These are phyloP conservation scores for Candida boleticola DNA, from an alignment of 805 yeast species.

Conservation along the genomic window DNA sequence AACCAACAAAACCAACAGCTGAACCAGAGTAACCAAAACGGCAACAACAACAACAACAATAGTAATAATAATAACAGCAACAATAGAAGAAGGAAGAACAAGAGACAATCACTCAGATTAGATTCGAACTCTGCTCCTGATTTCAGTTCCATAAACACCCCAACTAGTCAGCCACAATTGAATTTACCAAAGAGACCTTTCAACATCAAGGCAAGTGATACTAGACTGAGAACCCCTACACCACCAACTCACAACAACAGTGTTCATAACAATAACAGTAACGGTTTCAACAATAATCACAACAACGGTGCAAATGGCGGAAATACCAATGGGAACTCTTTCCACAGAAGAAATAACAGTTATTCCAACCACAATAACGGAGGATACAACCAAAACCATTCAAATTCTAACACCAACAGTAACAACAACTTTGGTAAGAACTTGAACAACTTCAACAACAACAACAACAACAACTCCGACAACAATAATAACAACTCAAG, in stretches of 20 bases:
- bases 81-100: conserved; percentile 22
- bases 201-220: neutral
- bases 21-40: conserved; percentile 5
- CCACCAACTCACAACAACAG: conserved; percentile 18
- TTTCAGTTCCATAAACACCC: conserved; percentile 15
- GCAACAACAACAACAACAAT: conserved; percentile 4
- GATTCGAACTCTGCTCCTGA: conserved; percentile 23
- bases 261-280: conserved; percentile 7
- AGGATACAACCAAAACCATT: conserved; percentile 8
- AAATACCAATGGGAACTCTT: conserved; percentile 5
- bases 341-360: conserved; percentile 9
- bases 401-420: conserved; percentile 7
- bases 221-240: conserved; percentile 17
- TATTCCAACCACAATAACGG: conserved; percentile 7
- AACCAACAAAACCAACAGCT: neutral
- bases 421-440: conserved; percentile 10
- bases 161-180: conserved; percentile 17
- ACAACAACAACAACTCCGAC: conserved; percentile 11
- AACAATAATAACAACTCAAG: conserved; percentile 10
- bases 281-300: conserved; percentile 5
- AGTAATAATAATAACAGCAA: neutral
- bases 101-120: conserved; percentile 31
- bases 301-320: conserved; percentile 8
- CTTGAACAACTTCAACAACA: conserved; percentile 10
- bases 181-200: conserved; percentile 17